Evolutionary conservation across 2,329 filamentous ascomycete species (phyloP).

Genomic region (Penicillium italicum): DNA sequence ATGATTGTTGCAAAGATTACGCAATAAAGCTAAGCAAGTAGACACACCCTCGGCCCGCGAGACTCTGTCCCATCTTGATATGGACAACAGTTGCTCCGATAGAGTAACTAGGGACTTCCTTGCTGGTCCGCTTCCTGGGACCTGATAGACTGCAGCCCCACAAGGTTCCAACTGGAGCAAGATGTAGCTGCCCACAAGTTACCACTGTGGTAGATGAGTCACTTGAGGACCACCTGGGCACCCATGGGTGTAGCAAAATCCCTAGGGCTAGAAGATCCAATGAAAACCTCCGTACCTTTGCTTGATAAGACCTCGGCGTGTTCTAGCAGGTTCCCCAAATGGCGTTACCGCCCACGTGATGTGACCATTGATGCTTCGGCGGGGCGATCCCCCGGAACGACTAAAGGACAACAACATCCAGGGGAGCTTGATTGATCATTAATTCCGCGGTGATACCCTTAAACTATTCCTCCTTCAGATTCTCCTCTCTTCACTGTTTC

Average conservation of each 20-base stretch:
- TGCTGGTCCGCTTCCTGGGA: not conserved
- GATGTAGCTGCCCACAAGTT: not conserved
- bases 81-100: not conserved
- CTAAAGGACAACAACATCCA: constrained; percentile 24
- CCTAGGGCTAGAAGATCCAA: not conserved
- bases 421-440: constrained; percentile 13
- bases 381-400: constrained; percentile 25
- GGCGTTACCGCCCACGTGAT: constrained; percentile 34
- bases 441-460: constrained; percentile 6
- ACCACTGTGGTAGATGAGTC: not conserved
- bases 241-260: not conserved
- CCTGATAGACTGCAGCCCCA: not conserved
- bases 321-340: constrained; percentile 27
- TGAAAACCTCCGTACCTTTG: not conserved
- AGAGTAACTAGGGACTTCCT: not conserved
- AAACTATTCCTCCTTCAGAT: not conserved
- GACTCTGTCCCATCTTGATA: not conserved
- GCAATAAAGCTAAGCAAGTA: too few species aligned
- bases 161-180: not conserved
- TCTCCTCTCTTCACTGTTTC: not conserved
- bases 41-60: too few species aligned
- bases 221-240: not conserved
- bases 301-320: constrained; percentile 1
- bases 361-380: constrained; percentile 21
- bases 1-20: too few species aligned